Base-by-base conservation (phyloP, 495 filamentous ascomycete species). In the Saxophila tyrrhenica region DNA sequence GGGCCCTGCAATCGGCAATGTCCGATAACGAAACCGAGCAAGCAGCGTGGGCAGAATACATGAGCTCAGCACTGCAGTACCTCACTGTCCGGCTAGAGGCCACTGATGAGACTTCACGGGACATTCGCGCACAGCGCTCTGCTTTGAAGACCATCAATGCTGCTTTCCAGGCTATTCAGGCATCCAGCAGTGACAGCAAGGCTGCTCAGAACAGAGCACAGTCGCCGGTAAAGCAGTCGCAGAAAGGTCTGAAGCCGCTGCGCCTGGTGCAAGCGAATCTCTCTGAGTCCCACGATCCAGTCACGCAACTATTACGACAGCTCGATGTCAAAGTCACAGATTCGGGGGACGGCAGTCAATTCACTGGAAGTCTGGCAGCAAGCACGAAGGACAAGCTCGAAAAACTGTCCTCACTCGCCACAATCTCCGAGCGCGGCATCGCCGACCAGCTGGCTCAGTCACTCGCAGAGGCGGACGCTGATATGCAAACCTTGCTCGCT, bases 211-310 rank as follows among this genome's bases (percentile, higher is more conserved):
- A n/a, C 29, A 20, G 5, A 10, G 10, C 13, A 38, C 10, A 39
- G 2, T 50, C 48, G n/a, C 48, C 48, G 5, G 20, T 22, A 3
- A 50, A 50, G 19, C 29, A 19, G 10, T 51, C 59, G 3, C 41
- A 45, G 15, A 57, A 44, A 42, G 61, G 61, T 15, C 51, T 63
- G n/a, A 59, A 60, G 44, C 57, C 57, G 1, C 45, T 63, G 15
- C 57, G 54, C 11, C 54, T 63, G 3, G 57, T 59, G 3, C 50
- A 58, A 32, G 52, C 57, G 1, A 54, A 57, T 17, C 39, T 55
- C 23, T 57, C 53, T 7, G 52, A 51, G 22, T 45, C 50, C 9
- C 50, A 54, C 17, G 54, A 63, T 25, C 57, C 57, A 15, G 51
- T 48, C n/a, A 17, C 41, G 10, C 53, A 54, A 38, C 25, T 63